These are phyloP conservation scores for Podaxis rugospora DNA, from an alignment of 768 basidiomycete species.

Conservation along the genomic window DNA sequence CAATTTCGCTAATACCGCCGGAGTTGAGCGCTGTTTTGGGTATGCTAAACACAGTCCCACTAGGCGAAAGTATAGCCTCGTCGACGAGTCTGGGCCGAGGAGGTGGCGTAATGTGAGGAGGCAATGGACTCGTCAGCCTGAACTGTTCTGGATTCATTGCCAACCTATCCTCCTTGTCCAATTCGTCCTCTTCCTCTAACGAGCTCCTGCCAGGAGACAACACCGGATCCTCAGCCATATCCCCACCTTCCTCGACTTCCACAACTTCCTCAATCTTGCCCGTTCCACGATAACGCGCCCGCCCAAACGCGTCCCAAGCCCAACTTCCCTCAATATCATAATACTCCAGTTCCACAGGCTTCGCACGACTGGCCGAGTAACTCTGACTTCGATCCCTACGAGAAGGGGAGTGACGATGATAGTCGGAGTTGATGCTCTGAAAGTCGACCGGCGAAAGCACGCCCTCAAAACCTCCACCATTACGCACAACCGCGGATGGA, in stretches of 20 bases:
- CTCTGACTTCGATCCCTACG: conserved; percentile 2
- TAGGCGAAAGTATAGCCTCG: conserved; percentile 1
- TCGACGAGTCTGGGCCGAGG: conserved; percentile 16
- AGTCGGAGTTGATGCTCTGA: not conserved
- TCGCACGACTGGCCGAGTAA: not conserved
- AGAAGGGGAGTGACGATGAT: not conserved
- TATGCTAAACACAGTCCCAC: conserved; percentile 20
- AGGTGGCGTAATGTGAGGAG: conserved; percentile 21
- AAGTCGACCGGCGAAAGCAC: conserved; percentile 7
- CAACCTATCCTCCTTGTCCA: not conserved
- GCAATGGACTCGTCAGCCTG: conserved; percentile 13
- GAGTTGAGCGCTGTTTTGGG: conserved; percentile 19
- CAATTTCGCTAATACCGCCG: conserved; percentile 9
- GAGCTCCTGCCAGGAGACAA: conserved; percentile 8
- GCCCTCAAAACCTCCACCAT: not conserved
- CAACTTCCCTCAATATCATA: conserved; percentile 22
- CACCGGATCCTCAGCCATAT: conserved; percentile 12
- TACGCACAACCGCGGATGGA: not conserved
- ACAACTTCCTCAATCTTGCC: conserved; percentile 27
- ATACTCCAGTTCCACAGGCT: not conserved
- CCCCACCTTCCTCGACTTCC: conserved; percentile 17
- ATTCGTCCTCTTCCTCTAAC: not conserved
- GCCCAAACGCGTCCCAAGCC: conserved; percentile 20
- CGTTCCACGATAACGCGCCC: conserved; percentile 19
- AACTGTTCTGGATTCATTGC: conserved; percentile 7